Evolutionary conservation across 306 rosid genomes (phyloP).

Genomic region (Vigna mungo): DNA sequence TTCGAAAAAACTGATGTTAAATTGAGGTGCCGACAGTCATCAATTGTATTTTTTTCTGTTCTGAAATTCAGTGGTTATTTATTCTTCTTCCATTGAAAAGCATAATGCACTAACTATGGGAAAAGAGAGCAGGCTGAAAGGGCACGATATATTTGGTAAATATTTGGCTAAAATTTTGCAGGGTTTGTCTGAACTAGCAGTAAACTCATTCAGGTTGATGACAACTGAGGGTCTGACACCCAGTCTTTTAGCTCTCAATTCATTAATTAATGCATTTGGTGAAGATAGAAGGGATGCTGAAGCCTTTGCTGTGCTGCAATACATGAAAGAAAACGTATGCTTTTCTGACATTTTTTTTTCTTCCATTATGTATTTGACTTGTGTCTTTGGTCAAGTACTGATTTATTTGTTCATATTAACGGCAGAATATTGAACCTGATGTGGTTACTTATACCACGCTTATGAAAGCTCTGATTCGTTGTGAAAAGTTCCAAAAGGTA

Average conservation of each 20-base stretch:
- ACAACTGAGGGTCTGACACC: conserved; percentile 85
- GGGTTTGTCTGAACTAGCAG: conserved; percentile 92
- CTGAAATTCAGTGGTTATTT: conserved; percentile 6
- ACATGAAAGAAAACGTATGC: conserved; percentile 87
- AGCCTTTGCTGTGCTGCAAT: conserved; percentile 91
- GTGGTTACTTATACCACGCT: conserved; percentile 96
- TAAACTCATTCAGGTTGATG: conserved; percentile 83
- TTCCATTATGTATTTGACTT: conserved; percentile 9
- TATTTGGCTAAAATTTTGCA: conserved; percentile 50
- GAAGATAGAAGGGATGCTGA: conserved; percentile 92
- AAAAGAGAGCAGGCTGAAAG: background rate
- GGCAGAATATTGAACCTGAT: conserved; percentile 86
- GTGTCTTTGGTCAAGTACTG: conserved; percentile 16
- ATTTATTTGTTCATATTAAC: conserved; percentile 41
- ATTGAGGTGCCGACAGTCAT: conserved; percentile 26
- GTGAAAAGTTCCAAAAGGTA: conserved; percentile 81
- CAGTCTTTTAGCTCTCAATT: conserved; percentile 87
- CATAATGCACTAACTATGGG: background rate
- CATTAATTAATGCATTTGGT: conserved; percentile 85
- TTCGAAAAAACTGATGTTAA: background rate
- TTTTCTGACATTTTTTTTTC: background rate
- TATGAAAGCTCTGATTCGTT: conserved; percentile 89
- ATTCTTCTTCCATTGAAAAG: conserved; percentile 19
- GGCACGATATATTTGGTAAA: conserved; percentile 28
- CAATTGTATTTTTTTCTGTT: background rate